These are phyloP conservation scores for Pseudogymnoascus sp. DNA, from an alignment of 2,329 filamentous ascomycete genomes.

Conservation along the genomic window DNA sequence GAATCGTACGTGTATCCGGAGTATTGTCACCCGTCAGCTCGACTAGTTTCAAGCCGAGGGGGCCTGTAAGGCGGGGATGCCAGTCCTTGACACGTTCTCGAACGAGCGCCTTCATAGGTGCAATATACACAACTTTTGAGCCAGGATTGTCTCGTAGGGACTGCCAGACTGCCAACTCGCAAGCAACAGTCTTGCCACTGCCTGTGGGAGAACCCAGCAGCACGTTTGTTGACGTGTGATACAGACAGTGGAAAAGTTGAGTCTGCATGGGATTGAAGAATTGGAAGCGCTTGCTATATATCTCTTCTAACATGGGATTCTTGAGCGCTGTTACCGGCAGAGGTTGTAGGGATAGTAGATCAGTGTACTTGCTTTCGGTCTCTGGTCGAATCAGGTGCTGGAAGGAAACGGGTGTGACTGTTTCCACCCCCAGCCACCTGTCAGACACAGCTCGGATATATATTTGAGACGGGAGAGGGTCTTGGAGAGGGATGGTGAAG, in stretches of 20 bases:
- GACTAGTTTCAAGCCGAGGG: slow-evolving; percentile 83
- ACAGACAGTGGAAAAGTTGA: slow-evolving; percentile 94
- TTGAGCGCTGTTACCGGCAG: slow-evolving; percentile 80
- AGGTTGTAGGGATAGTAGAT: slow-evolving; percentile 85
- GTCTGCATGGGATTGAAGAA: slow-evolving; percentile 99
- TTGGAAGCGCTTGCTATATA: slow-evolving; percentile 83
- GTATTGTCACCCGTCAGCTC: slow-evolving; percentile 98
- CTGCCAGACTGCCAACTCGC: slow-evolving; percentile 99
- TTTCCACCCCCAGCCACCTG: slow-evolving; percentile 93
- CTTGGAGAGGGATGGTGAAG: slow-evolving; percentile 91
- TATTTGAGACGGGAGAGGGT: slow-evolving; percentile 90
- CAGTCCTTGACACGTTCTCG: slow-evolving; percentile 95
- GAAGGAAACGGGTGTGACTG: slow-evolving; percentile 90
- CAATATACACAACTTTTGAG: slow-evolving; percentile 97
- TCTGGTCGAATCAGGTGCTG: slow-evolving; percentile 96
- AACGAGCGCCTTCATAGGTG: slow-evolving; percentile 97
- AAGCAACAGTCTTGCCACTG: slow-evolving; percentile 94
- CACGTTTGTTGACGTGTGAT: slow-evolving; percentile 86
- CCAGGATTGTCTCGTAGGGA: slow-evolving; percentile 90
- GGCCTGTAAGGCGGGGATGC: slow-evolving; percentile 71
- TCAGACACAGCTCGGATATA: slow-evolving; percentile 94
- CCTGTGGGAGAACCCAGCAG: slow-evolving; percentile 92
- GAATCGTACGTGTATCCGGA: slow-evolving; percentile 89
- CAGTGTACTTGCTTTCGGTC: slow-evolving; percentile 94
- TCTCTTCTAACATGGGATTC: slow-evolving; percentile 76